These are phyloP conservation scores for Xylaria curta DNA, from an alignment of 495 filamentous ascomycete genomes.

Conservation along the genomic window DNA sequence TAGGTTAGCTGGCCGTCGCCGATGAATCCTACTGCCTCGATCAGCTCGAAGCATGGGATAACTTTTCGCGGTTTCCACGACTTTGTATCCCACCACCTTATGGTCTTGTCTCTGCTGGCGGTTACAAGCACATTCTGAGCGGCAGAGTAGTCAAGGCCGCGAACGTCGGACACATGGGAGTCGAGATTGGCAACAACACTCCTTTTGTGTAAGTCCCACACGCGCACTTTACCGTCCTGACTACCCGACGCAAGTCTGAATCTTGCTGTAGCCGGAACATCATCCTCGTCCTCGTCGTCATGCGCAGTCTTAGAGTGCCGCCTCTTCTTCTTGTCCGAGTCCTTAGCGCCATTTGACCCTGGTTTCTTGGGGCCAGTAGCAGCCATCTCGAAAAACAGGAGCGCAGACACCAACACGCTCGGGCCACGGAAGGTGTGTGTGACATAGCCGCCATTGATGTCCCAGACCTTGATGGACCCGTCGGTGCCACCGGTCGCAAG, in stretches of 20 bases:
- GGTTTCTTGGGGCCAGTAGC: conserved; percentile 47
- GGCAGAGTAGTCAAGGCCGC: conserved; percentile 78
- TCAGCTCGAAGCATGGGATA: conserved; percentile 81
- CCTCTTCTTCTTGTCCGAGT: conserved; percentile 43
- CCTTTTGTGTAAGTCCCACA: conserved; percentile 90
- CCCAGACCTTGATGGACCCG: conserved; percentile 94
- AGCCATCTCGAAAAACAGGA: conserved; percentile 90
- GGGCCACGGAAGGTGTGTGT: conserved; percentile 96
- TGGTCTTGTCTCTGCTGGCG: conserved; percentile 93
- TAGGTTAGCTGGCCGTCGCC: conserved; percentile 71
- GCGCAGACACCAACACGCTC: conserved; percentile 84
- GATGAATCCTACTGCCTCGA: conserved; percentile 85
- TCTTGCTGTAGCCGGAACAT: conserved; percentile 49
- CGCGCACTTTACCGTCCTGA: conserved; percentile 88
- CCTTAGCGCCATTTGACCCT: conserved; percentile 35
- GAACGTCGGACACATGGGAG: conserved; percentile 91
- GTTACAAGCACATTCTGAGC: conserved; percentile 78
- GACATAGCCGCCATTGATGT: conserved; percentile 86
- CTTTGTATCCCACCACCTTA: conserved; percentile 85
- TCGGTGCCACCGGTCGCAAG: conserved; percentile 91
- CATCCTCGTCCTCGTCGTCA: conserved; percentile 50
- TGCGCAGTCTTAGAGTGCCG: conserved; percentile 52
- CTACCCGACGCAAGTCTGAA: conserved; percentile 89
- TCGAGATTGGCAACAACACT: conserved; percentile 79
- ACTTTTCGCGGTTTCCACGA: conserved; percentile 86